Evolutionary conservation across 441 rosid species (phyloP).

Genomic region (Corymbia citriodora): DNA sequence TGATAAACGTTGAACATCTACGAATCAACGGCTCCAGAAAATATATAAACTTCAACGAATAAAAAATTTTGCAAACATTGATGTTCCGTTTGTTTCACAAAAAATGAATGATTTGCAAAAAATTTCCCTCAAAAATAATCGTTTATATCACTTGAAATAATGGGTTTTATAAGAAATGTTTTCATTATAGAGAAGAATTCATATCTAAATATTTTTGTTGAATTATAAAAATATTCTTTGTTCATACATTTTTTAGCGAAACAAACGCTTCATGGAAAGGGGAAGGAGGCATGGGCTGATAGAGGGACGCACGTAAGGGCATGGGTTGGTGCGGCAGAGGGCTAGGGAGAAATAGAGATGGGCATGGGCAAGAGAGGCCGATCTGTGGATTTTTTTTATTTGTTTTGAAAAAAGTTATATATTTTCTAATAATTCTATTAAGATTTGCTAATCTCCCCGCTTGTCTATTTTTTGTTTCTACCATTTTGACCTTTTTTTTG

Average conservation of each 20-base stretch:
- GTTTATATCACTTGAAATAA: accelerated
- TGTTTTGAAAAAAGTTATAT: too few relatives aligned
- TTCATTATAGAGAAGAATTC: neutral
- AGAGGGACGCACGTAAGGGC: neutral
- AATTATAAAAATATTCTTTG: too few relatives aligned
- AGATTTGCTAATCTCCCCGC: neutral
- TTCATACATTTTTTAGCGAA: neutral
- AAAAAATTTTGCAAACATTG: too few relatives aligned
- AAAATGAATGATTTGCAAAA: too few relatives aligned
- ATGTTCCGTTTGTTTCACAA: too few relatives aligned
- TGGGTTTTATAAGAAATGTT: accelerated
- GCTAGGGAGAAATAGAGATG: neutral
- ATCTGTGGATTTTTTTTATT: neutral
- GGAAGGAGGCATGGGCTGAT: neutral
- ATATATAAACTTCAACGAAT: neutral
- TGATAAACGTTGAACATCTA: neutral
- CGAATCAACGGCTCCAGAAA: neutral
- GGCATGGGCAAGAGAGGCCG: neutral
- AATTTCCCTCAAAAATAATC: accelerated
- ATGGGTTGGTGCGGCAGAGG: neutral
- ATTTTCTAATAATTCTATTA: too few relatives aligned
- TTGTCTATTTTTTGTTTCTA: neutral
- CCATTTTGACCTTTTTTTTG: neutral
- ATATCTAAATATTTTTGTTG: too few relatives aligned
- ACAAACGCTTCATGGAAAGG: neutral